phyloP scores from a whole-genome alignment of 768 basidiomycete species.

The Rhodocollybia butyracea region DNA sequence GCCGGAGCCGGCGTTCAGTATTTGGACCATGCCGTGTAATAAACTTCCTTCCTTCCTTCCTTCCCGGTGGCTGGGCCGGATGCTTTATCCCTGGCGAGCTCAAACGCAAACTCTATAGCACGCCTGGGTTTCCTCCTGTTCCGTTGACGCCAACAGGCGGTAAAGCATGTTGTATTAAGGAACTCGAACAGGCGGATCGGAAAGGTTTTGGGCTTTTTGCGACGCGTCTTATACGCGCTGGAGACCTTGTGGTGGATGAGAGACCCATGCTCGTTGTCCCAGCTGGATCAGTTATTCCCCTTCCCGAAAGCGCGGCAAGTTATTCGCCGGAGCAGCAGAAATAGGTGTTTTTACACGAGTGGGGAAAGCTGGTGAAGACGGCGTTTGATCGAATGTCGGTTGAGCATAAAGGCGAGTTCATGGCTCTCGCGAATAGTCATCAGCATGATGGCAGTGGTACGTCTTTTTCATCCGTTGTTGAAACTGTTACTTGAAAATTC shows the following conservation, averaged over 20 bases:
- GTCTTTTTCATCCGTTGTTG: too few relatives aligned
- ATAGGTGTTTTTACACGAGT: too few relatives aligned
- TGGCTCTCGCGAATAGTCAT: slow-evolving; percentile 27
- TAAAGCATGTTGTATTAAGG: neutral
- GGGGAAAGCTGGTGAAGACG: too few relatives aligned
- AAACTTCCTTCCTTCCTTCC: neutral
- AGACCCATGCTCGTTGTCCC: slow-evolving; percentile 26
- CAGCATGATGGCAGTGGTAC: slow-evolving; percentile 30
- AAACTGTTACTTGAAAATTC: too few relatives aligned
- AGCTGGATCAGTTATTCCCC: neutral
- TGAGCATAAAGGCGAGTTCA: too few relatives aligned
- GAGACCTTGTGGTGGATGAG: slow-evolving; percentile 32
- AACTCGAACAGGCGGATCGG: neutral
- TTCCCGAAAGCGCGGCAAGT: too few relatives aligned
- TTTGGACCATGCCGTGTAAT: too few relatives aligned
- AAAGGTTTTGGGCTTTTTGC: slow-evolving; percentile 25
- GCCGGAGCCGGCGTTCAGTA: too few relatives aligned
- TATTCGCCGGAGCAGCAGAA: too few relatives aligned
- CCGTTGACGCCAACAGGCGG: neutral
- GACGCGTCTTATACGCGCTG: slow-evolving; percentile 21
- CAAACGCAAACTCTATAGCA: neutral
- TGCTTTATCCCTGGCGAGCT: neutral
- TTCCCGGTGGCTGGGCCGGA: slow-evolving; percentile 3
- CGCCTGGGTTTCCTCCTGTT: slow-evolving; percentile 1
- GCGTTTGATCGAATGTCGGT: too few relatives aligned